A percentile compares a stretch with the other conserved stretches of the same genome.
Conservation (phyloP, 768 basidiomycete genomes). For the Termitomyces sp. region DNA sequence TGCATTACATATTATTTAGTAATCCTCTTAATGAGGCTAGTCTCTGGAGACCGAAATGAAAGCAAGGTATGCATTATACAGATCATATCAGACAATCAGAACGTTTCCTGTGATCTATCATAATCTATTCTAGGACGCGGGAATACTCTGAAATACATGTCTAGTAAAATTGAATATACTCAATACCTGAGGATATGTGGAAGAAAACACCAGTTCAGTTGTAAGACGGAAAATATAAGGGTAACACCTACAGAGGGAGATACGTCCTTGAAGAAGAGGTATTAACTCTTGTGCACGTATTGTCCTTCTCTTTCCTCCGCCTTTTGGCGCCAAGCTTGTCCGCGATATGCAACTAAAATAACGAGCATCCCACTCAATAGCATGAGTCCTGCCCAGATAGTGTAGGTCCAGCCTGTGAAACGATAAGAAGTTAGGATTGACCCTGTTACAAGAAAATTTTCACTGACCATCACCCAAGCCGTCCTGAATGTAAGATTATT, state of each 20-base stretch:
- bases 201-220: background rate
- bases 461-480: conserved; percentile 65
- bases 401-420: conserved; percentile 56
- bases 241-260: background rate
- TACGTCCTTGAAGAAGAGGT: background rate
- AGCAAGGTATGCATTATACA: too few relatives aligned
- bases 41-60: too few relatives aligned
- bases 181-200: background rate
- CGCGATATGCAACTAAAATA: conserved; percentile 53
- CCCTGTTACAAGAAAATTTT: background rate
- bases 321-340: conserved; percentile 49
- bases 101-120: background rate
- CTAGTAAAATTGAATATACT: too few relatives aligned
- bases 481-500: conserved; percentile 30
- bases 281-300: background rate
- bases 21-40: too few relatives aligned
- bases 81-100: background rate
- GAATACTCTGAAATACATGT: background rate
- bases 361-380: conserved; percentile 47
- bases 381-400: conserved; percentile 51
- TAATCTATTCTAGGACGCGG: background rate
- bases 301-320: conserved; percentile 37
- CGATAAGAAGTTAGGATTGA: too few relatives aligned
- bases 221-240: background rate
- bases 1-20: too few relatives aligned